These are phyloP conservation scores for Thelonectria blattea DNA, from an alignment of 2,329 filamentous ascomycete species.

Conservation along the genomic window DNA sequence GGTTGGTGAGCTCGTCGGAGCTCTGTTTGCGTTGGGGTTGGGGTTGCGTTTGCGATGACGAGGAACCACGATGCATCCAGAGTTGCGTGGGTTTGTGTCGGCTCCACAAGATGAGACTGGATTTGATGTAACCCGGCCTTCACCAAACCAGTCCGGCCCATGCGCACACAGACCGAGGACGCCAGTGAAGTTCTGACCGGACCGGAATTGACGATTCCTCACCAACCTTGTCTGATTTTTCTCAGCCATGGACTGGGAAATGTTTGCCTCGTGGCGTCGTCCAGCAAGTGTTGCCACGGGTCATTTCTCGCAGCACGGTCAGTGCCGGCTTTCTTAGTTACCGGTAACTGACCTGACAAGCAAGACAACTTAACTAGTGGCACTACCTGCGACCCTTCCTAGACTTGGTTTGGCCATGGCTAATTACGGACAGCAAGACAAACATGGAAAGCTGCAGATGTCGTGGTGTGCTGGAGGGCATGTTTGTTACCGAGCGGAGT, in stretches of 20 bases:
- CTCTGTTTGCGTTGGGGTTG: slow-evolving; percentile 5
- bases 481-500: not conserved
- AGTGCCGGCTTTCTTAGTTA: not conserved
- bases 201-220: not conserved
- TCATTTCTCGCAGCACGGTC: not conserved
- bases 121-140: slow-evolving; percentile 11
- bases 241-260: not conserved
- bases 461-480: not conserved
- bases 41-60: not conserved
- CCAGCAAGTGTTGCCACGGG: slow-evolving; percentile 7
- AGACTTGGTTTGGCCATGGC: not conserved
- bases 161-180: slow-evolving; percentile 8
- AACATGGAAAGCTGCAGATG: not conserved
- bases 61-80: not conserved
- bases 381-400: not conserved
- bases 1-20: not conserved
- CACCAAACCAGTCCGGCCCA: slow-evolving; percentile 7
- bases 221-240: not conserved
- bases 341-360: not conserved
- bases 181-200: slow-evolving; percentile 4
- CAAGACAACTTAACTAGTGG: not conserved
- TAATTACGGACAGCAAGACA: not conserved
- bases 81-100: slow-evolving; percentile 1
- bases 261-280: slow-evolving; percentile 21
- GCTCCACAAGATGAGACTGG: slow-evolving; percentile 13